These are phyloP conservation scores for Cytidiella melzeri DNA, from an alignment of 768 basidiomycete species.

Conservation along the genomic window DNA sequence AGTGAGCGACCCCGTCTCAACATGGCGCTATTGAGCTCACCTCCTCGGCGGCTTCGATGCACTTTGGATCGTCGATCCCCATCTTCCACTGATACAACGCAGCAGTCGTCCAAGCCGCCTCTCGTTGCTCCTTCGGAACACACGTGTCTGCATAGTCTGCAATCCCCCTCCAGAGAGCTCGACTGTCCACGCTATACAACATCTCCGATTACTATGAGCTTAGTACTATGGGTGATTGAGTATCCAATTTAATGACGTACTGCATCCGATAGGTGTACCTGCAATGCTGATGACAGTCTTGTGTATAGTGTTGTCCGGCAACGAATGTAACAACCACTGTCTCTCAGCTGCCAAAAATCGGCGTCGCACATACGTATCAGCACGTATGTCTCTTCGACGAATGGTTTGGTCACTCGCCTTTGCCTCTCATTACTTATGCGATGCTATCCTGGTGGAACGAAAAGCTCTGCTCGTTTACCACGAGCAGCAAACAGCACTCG, in stretches of 20 bases:
- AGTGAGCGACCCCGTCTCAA: no score
- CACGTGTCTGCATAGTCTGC: conserved; percentile 67
- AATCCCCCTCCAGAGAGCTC: conserved; percentile 81
- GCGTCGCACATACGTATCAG: background rate
- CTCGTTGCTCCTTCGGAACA: conserved; percentile 70
- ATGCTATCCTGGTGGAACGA: conserved; percentile 88
- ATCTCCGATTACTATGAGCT: no score
- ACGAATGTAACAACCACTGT: conserved; percentile 85
- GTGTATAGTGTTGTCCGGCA: conserved; percentile 83
- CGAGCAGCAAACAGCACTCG: conserved; percentile 79
- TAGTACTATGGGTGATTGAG: no score
- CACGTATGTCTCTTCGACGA: no score
- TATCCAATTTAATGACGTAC: no score
- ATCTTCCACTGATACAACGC: conserved; percentile 94
- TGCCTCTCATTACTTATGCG: conserved; percentile 82
- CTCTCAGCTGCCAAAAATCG: conserved; percentile 60
- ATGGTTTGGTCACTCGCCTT: conserved; percentile 57
- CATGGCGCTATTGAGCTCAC: conserved; percentile 30
- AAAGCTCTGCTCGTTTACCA: conserved; percentile 87
- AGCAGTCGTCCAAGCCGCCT: conserved; percentile 79
- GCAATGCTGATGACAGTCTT: conserved; percentile 78
- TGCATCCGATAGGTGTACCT: conserved; percentile 84
- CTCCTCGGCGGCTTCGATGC: conserved; percentile 77
- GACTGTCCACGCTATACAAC: conserved; percentile 75
- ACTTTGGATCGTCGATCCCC: conserved; percentile 72